phyloP scores from a whole-genome alignment of 768 basidiomycete genomes.

The Lactarius trivialis region DNA sequence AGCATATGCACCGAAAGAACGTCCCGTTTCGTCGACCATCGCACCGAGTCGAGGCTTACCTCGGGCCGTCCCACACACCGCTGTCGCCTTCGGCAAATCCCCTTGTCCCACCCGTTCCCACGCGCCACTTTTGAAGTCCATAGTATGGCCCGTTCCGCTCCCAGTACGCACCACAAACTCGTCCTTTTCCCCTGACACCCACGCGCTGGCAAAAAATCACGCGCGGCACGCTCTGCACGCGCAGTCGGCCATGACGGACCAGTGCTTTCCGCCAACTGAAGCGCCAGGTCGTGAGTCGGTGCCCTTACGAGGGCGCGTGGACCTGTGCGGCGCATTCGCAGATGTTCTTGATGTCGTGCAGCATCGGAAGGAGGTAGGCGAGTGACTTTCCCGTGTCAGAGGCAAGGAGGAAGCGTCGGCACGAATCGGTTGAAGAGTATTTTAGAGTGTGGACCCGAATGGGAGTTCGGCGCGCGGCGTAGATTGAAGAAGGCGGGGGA shows the following conservation, averaged over 20 bases:
- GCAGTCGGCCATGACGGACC: slow-evolving; percentile 66
- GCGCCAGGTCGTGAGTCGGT: slow-evolving; percentile 83
- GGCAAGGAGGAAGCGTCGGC: slow-evolving; percentile 43
- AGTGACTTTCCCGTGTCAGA: slow-evolving; percentile 90
- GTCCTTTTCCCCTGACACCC: slow-evolving; percentile 36
- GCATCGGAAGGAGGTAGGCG: slow-evolving; percentile 79
- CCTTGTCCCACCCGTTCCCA: slow-evolving; percentile 50
- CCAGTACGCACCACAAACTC: slow-evolving; percentile 24
- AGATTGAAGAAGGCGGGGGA: slow-evolving; percentile 58
- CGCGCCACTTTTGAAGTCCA: slow-evolving; percentile 58
- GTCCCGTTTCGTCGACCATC: slow-evolving; percentile 86
- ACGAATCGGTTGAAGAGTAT: slow-evolving; percentile 45
- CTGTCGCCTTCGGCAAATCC: slow-evolving; percentile 30
- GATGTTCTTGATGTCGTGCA: slow-evolving; percentile 70
- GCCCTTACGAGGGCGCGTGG: slow-evolving; percentile 79
- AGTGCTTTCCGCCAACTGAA: slow-evolving; percentile 75
- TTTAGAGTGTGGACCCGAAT: slow-evolving; percentile 75
- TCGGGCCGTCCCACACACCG: slow-evolving; percentile 44
- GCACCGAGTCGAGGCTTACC: slow-evolving; percentile 83
- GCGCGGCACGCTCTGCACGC: slow-evolving; percentile 62
- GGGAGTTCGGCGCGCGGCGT: slow-evolving; percentile 52
- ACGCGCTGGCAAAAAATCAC: slow-evolving; percentile 37
- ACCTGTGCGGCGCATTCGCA: slow-evolving; percentile 23
- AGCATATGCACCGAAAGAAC: slow-evolving; percentile 65
- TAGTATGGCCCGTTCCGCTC: slow-evolving; percentile 25